These are phyloP conservation scores for Metschnikowia hibisci DNA, from an alignment of 805 yeast genomes.

Conservation along the genomic window DNA sequence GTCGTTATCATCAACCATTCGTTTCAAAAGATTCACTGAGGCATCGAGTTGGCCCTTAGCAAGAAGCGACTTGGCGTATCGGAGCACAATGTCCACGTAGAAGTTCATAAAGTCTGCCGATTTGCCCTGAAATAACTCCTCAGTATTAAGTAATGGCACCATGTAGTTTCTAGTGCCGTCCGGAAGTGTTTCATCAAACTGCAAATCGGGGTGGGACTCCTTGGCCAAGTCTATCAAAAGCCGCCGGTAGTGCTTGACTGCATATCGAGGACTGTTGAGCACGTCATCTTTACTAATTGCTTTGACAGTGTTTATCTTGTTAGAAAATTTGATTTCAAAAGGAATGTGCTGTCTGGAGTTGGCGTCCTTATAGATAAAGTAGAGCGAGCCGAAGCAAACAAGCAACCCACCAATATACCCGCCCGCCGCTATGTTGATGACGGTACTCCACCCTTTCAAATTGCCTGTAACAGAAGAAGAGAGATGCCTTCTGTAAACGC, in stretches of 20 bases:
- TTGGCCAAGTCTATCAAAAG: slow-evolving; percentile 33
- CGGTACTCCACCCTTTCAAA: slow-evolving; percentile 28
- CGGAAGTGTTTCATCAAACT: slow-evolving; percentile 22
- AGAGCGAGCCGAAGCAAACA: slow-evolving; percentile 37
- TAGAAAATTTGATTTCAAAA: slow-evolving; percentile 29
- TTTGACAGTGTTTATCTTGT: slow-evolving; percentile 36
- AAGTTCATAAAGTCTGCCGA: slow-evolving; percentile 36
- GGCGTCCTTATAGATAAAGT: slow-evolving; percentile 38
- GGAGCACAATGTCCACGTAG: slow-evolving; percentile 39
- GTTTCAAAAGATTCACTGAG: slow-evolving; percentile 25
- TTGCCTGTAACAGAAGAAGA: slow-evolving; percentile 7
- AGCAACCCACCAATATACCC: slow-evolving; percentile 41
- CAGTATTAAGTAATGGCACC: slow-evolving; percentile 33
- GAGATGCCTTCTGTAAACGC: not conserved
- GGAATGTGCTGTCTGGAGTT: slow-evolving; percentile 38
- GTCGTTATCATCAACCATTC: slow-evolving; percentile 33
- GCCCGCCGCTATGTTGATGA: slow-evolving; percentile 37
- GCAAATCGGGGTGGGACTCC: slow-evolving; percentile 23
- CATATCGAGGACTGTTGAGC: slow-evolving; percentile 37
- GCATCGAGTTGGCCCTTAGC: slow-evolving; percentile 38
- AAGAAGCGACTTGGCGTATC: slow-evolving; percentile 38
- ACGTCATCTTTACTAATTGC: slow-evolving; percentile 44
- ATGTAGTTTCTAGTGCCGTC: slow-evolving; percentile 24
- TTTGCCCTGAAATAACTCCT: slow-evolving; percentile 26
- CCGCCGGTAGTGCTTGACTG: slow-evolving; percentile 41